Evolutionary conservation across 495 filamentous ascomycete species (phyloP).

Genomic region (Pseudoneurospora amorphoporcata): DNA sequence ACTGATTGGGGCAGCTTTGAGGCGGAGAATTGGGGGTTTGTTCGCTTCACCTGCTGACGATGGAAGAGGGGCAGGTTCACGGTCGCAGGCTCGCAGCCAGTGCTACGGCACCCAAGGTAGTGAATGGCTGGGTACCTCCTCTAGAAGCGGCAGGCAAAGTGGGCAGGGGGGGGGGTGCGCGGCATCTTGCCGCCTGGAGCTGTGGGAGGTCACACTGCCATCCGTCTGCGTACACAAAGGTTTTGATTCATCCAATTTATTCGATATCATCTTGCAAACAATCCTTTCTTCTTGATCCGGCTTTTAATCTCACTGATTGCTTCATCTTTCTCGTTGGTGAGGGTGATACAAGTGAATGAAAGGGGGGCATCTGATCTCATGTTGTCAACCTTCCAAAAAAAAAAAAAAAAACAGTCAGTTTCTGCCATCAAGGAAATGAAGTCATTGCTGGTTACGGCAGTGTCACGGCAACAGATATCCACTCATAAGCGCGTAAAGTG

Average conservation of each 20-base stretch:
- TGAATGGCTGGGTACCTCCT: neutral
- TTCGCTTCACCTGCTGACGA: neutral
- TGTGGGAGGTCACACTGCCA: neutral
- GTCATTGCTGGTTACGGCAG: neutral
- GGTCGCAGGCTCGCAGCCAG: neutral
- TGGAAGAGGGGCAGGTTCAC: neutral
- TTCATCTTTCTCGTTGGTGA: neutral
- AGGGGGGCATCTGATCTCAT: neutral
- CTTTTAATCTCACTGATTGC: neutral
- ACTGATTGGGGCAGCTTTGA: neutral
- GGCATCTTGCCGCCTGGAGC: neutral
- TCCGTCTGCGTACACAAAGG: neutral
- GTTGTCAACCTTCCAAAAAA: neutral
- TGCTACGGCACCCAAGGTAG: neutral
- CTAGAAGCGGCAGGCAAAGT: neutral
- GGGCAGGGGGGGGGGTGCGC: neutral
- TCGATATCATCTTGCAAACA: neutral
- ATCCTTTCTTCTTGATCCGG: neutral
- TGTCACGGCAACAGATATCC: neutral
- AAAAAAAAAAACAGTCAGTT: neutral
- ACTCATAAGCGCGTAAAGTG: neutral
- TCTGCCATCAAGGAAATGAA: neutral
- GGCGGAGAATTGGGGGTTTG: constrained; percentile 9
- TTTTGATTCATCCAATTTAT: neutral
- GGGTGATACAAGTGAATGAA: neutral